These are phyloP conservation scores for Tilletia walkeri DNA, from an alignment of 1,284 basidiomycete genomes.

Conservation along the genomic window DNA sequence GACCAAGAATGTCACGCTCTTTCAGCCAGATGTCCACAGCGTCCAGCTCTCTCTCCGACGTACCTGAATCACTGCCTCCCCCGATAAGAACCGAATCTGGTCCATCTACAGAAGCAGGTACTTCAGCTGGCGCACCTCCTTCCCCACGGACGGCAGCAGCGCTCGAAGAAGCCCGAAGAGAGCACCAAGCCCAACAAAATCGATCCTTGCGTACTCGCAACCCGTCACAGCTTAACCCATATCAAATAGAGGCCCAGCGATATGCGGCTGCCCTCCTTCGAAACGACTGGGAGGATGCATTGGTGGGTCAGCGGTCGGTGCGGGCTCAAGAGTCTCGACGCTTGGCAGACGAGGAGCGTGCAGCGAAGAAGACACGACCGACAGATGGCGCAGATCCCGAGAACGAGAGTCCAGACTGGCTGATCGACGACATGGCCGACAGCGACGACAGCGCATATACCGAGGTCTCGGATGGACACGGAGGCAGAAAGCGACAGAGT, in stretches of 20 bases:
- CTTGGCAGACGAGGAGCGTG: slow-evolving; percentile 29
- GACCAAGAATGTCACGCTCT: too few species aligned
- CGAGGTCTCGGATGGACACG: slow-evolving; percentile 2
- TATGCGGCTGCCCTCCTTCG: slow-evolving; percentile 54
- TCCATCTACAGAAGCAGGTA: background rate
- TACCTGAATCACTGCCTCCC: too few species aligned
- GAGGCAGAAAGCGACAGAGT: background rate
- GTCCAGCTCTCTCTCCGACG: too few species aligned
- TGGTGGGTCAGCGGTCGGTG: slow-evolving; percentile 51
- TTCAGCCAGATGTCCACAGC: too few species aligned
- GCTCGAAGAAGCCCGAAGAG: background rate
- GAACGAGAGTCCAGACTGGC: slow-evolving; percentile 28
- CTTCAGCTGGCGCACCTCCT: background rate
- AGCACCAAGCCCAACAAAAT: background rate
- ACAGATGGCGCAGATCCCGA: slow-evolving; percentile 16
- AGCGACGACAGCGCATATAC: slow-evolving; percentile 27
- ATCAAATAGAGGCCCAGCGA: slow-evolving; percentile 52
- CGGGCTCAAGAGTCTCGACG: slow-evolving; percentile 34
- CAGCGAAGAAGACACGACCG: slow-evolving; percentile 18
- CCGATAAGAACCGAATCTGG: background rate
- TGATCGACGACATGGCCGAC: slow-evolving; percentile 28
- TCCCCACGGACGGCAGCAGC: slow-evolving; percentile 13
- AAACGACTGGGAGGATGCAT: slow-evolving; percentile 58
- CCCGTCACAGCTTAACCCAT: slow-evolving; percentile 56
- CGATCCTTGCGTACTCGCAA: slow-evolving; percentile 51